phyloP scores from a whole-genome alignment of 306 rosid species.

The Mucuna pruriens region DNA sequence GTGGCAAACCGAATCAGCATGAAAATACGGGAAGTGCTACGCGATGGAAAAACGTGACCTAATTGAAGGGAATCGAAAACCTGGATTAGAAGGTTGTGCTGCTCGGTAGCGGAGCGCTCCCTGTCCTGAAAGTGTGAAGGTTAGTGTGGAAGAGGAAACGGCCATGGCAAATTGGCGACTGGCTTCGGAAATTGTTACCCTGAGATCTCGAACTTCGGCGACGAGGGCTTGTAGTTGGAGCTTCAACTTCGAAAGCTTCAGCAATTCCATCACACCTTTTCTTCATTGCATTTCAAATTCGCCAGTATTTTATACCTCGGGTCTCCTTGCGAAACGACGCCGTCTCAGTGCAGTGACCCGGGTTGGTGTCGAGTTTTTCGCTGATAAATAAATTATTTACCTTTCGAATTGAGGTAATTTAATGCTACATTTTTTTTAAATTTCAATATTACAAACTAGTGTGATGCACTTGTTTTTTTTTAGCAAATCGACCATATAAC shows the following conservation, averaged over 20 bases:
- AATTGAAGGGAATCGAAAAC: slow-evolving; percentile 41
- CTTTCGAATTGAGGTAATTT: no score
- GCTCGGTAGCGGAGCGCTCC: slow-evolving; percentile 68
- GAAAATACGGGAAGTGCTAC: not conserved
- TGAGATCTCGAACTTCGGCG: slow-evolving; percentile 72
- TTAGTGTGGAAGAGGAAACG: slow-evolving; percentile 29
- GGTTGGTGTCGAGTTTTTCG: not conserved
- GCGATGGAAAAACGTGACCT: not conserved
- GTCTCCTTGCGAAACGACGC: not conserved
- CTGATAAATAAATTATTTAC: no score
- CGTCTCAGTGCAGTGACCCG: not conserved
- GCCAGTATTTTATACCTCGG: not conserved
- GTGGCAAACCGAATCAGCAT: slow-evolving; percentile 12
- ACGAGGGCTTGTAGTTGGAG: slow-evolving; percentile 70
- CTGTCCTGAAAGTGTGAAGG: slow-evolving; percentile 59
- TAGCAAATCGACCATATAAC: no score
- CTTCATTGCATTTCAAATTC: not conserved
- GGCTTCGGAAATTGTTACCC: slow-evolving; percentile 50
- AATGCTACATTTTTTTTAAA: no score
- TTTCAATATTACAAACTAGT: no score
- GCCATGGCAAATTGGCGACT: not conserved
- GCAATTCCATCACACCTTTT: slow-evolving; percentile 60
- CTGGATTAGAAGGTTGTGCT: slow-evolving; percentile 58
- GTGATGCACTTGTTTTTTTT: no score
- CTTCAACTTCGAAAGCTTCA: slow-evolving; percentile 74